Evolutionary conservation across 192 early-diverging fungal genomes (phyloP).

Genomic region (Diversispora epigaea): DNA sequence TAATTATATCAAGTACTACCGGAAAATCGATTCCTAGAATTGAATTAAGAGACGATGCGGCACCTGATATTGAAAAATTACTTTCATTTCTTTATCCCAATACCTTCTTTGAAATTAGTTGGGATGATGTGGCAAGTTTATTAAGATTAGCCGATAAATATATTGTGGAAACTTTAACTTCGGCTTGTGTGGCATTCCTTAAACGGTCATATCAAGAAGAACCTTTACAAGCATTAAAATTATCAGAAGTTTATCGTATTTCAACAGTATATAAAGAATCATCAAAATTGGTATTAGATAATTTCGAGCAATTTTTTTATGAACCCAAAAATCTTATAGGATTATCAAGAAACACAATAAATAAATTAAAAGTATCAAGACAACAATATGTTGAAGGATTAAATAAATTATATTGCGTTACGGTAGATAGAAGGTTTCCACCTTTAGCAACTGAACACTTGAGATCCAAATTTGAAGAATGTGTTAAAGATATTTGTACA

Average conservation of each 20-base stretch:
- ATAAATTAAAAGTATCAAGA: constrained; percentile 16
- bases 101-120: constrained; percentile 29
- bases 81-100: constrained; percentile 31
- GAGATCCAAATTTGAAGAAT: constrained; percentile 32
- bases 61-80: constrained; percentile 24
- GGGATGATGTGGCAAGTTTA: constrained; percentile 20
- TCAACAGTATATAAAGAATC: constrained; percentile 28
- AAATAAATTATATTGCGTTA: constrained; percentile 23
- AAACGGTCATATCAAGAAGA: constrained; percentile 23
- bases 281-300: constrained; percentile 24
- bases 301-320: constrained; percentile 27
- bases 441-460: constrained; percentile 27
- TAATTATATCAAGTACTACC: not conserved
- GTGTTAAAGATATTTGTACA: constrained; percentile 30
- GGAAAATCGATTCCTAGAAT: not conserved
- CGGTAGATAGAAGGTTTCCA: constrained; percentile 25
- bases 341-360: constrained; percentile 9
- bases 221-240: constrained; percentile 31
- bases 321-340: not conserved
- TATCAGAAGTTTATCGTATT: constrained; percentile 28
- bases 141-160: constrained; percentile 31
- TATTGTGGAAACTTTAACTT: constrained; percentile 24
- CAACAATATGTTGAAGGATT: constrained; percentile 33
- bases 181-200: constrained; percentile 23
- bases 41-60: constrained; percentile 3